Conservation (phyloP, 257 asterid species). For the Ehretia macrophylla region DNA sequence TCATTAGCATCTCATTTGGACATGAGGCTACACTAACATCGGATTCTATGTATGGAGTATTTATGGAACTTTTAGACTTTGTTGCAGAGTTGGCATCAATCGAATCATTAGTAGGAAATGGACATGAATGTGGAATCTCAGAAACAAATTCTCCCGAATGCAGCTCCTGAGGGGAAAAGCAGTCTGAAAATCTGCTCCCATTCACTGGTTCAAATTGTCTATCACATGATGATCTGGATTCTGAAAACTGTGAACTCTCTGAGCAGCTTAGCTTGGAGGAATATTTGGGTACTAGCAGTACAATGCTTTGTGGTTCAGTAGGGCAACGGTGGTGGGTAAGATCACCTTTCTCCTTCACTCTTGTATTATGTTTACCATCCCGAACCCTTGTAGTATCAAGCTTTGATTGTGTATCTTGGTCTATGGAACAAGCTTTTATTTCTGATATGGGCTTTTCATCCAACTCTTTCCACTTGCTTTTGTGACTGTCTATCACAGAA, state of each 20-base stretch:
- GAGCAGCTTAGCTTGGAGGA: slow-evolving; percentile 28
- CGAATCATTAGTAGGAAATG: slow-evolving; percentile 41
- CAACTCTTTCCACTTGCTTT: slow-evolving; percentile 32
- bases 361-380: slow-evolving; percentile 23
- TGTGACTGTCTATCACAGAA: slow-evolving; percentile 24
- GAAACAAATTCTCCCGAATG: slow-evolving; percentile 27
- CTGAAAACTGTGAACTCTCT: slow-evolving; percentile 39
- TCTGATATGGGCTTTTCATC: slow-evolving; percentile 25
- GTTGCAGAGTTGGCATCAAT: too few relatives aligned
- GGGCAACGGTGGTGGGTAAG: slow-evolving; percentile 22
- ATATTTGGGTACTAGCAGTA: slow-evolving; percentile 44
- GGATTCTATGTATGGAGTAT: slow-evolving; percentile 10
- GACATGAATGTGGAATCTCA: slow-evolving; percentile 55
- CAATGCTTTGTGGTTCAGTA: slow-evolving; percentile 32
- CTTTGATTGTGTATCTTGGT: slow-evolving; percentile 16
- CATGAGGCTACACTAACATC: slow-evolving; percentile 16
- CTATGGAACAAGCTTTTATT: slow-evolving; percentile 27
- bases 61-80: too few relatives aligned
- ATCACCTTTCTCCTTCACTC: slow-evolving; percentile 20
- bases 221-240: slow-evolving; percentile 40
- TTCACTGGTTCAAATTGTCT: slow-evolving; percentile 31
- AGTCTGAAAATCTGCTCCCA: slow-evolving; percentile 41
- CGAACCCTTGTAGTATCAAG: slow-evolving; percentile 9
- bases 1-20: slow-evolving; percentile 23
- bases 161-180: slow-evolving; percentile 42